Base-by-base conservation (phyloP, 257 asterid genomes). In the Fraxinus americana region DNA sequence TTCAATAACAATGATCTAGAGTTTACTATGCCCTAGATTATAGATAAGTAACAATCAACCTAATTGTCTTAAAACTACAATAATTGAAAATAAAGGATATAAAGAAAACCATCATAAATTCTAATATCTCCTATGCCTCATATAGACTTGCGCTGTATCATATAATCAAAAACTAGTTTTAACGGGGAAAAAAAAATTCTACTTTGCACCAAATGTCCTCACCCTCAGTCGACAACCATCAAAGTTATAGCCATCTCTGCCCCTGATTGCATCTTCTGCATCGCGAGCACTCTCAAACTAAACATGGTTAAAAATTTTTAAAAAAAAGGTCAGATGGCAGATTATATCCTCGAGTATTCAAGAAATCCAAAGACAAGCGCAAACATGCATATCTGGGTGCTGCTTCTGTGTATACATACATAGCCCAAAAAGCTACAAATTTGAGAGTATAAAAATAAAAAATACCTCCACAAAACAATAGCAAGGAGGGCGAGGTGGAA, bases 401-500 rank as follows among this genome's bases (percentile, higher is more conserved):
- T 6, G 27, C 11, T 27, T 57, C 29, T n/a, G 30, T 57, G 30
- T 21, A 3, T 57, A 57, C 66, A 57, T n/a, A 57, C 13, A 8
- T 57, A 19, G 27, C 25, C 25, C 66, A 57, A 30, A 57, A n/a
- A 57, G 66, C 12, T n/a, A 12, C 4, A 19, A 57, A 57, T 57
- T 57, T n/a, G 4, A 54, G 7, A 8, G 66, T 6, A 0, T 1
- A 21, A 7, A 50, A 35, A 79, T 65, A 57, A 30, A 30, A 30
- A 30, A 30, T 88, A 96, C 99, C 97, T 96, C 99, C 78, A 96
- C 98, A 67, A 96, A 96, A 77, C 91, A 93, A 84, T 85, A 96
- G 90, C 98, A 96, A 66, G 99, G 99, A 34, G 99, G 99, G 23
- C 98, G 98, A 32, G 97, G 97, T 65, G 99, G 99, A 79, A 92